A percentile compares a stretch with the other conserved stretches of the same genome.
Conservation (phyloP, 2,329 filamentous ascomycete species). For the Aspergillus glaucus region DNA sequence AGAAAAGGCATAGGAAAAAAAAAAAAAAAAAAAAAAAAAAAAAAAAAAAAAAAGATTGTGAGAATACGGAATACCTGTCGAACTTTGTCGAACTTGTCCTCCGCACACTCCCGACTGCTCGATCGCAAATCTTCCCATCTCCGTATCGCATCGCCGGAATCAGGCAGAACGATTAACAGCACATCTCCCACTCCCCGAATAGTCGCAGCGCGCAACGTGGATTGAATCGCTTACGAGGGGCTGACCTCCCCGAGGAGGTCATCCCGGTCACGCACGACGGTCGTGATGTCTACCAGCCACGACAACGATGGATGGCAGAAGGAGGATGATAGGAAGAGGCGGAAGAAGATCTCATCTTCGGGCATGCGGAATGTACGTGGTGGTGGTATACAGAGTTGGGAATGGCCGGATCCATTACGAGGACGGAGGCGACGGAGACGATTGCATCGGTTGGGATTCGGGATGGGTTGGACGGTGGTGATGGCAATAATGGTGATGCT, state of each 20-base stretch:
- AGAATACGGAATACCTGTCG: not conserved
- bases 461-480: slow-evolving; percentile 9
- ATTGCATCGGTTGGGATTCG: slow-evolving; percentile 2
- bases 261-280: slow-evolving; percentile 25
- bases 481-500: slow-evolving; percentile 18
- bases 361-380: slow-evolving; percentile 4
- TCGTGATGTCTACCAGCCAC: slow-evolving; percentile 23
- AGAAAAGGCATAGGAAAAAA: not conserved
- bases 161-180: not conserved
- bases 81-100: not conserved
- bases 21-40: not conserved
- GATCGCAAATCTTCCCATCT: not conserved
- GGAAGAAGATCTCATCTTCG: not conserved
- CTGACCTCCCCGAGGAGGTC: slow-evolving; percentile 38
- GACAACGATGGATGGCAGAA: slow-evolving; percentile 17
- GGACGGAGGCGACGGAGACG: slow-evolving; percentile 10
- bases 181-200: slow-evolving; percentile 2
- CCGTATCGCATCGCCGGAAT: not conserved
- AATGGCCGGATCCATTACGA: slow-evolving; percentile 18
- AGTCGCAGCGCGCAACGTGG: slow-evolving; percentile 28
- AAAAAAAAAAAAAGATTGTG: not conserved
- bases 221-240: slow-evolving; percentile 30
- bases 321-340: not conserved
- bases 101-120: not conserved
- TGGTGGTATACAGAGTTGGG: slow-evolving; percentile 8